Base-by-base conservation (phyloP, 2,329 filamentous ascomycete genomes). In the Aplosporella prunicola region DNA sequence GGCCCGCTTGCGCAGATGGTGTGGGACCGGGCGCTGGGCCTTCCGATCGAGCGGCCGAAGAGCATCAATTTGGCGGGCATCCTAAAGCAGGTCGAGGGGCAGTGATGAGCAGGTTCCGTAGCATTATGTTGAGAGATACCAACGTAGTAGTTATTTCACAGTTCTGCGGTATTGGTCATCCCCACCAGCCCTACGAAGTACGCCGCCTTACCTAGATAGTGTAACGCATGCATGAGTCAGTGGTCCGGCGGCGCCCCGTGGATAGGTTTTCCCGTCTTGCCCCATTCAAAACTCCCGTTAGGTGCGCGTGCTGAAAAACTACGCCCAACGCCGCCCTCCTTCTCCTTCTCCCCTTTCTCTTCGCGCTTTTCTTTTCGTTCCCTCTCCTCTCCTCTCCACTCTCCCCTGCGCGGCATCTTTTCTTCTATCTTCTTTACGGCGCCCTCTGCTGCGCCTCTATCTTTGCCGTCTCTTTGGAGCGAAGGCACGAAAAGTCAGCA, bases 21-120 rank as follows among this genome's bases (percentile, higher is more conserved):
- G 58, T 96, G 91, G 91, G 89, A 96, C 61, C 77, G 91, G 33
- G 88, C 88, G 11, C 66, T 98, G 45, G 91, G 91, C 37, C 69
- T 96, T 57, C 91, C 91, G 9, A 98, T 98, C 55, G 91, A 98
- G 77, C 74, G 89, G 45, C 91, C 91, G 33, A 98, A 98, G 82
- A 93, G 85, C 64, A 93, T 96, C 58, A 91, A 94, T 65, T 69
- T 98, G 39, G 73, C 84, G 60, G 89, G 89, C 9, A 67, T 98
- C 48, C 66, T 94, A 48, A 81, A 88, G 50, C 60, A 65, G 48
- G 62, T 66, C 16, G 55, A 60, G 38, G 52, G 46, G 20, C 53
- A 50, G 39, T 29, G n/a, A n/a, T n/a, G n/a, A n/a, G n/a, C n/a
- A n/a, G n/a, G n/a, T n/a, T n/a, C n/a, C n/a, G n/a, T n/a, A n/a